phyloP scores from a whole-genome alignment of 306 rosid species.

The Cyamopsis tetragonoloba region DNA sequence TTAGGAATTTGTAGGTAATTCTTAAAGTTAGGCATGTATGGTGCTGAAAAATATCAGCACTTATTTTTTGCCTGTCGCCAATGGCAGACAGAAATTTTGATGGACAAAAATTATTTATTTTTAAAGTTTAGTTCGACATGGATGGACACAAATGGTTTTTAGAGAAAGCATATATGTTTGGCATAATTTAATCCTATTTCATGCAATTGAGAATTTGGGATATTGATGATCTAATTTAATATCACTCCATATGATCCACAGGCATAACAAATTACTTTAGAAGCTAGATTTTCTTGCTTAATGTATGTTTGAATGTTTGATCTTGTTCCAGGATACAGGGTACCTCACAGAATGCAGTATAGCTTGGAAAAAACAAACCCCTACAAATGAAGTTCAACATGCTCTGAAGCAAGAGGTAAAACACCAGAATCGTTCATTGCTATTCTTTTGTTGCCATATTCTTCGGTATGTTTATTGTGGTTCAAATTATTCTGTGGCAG shows the following conservation, averaged over 20 bases:
- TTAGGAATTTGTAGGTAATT: not conserved
- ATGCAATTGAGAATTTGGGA: not conserved
- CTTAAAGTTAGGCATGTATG: not conserved
- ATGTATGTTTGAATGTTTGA: slow-evolving; percentile 24
- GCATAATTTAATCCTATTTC: not conserved
- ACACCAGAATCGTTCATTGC: not conserved
- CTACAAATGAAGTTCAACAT: slow-evolving; percentile 46
- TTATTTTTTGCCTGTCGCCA: too few species aligned
- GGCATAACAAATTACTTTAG: not conserved
- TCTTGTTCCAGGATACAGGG: slow-evolving; percentile 53
- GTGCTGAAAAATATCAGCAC: not conserved
- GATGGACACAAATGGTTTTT: not conserved
- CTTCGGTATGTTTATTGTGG: slow-evolving; percentile 2
- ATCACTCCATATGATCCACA: not conserved
- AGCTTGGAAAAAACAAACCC: slow-evolving; percentile 47
- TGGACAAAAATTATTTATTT: not conserved
- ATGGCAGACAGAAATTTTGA: not conserved
- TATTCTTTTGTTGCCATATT: not conserved
- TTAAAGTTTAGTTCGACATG: not conserved
- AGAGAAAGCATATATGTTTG: not conserved
- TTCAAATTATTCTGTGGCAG: slow-evolving; percentile 36
- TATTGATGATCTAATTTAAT: not conserved
- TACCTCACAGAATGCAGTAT: slow-evolving; percentile 39
- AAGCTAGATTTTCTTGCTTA: slow-evolving; percentile 6
- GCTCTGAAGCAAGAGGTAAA: slow-evolving; percentile 77